Evolutionary conservation across 257 asterid species (phyloP), one percentile per base, ranked within the genome.

Genomic region (Petrea volubilis): DNA sequence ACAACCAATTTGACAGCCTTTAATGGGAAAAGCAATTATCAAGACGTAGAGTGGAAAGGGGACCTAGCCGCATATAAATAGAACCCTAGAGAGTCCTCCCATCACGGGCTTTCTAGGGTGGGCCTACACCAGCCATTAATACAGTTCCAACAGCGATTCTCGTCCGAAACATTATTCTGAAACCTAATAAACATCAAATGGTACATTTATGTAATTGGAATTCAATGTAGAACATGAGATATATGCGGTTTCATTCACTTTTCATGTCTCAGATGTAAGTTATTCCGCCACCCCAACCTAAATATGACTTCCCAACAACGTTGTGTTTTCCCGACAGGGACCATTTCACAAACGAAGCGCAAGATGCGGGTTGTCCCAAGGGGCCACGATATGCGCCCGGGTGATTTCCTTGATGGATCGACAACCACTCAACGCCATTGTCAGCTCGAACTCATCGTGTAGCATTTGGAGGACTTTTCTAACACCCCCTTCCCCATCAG

Each of bases 351-450:
- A 71, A 70, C 90, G 81, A 25, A 86, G 79, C 9, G 82, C 61
- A 50, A 75, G 65, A 57, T 73, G 83, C 20, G 88, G 84, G 13
- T 77, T 18, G 28, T 85, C 96, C 89, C 91, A 85, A 0, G 88
- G 84, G 11, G 90, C 29, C 7, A 18, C 47, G 28, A 91, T 67
- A 47, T 85, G 96, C 52, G 80, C 79, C 7, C 96, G 96, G 0
- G 88, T 87, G 21, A 91, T 91, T 51, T 91, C 97, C 60, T 84
- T 71, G 60, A 88, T 68, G 20, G 90, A 82, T 3, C 91, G 87
- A 70, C 97, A 91, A 3, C 96, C 97, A 76, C 91, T 84, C 82
- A 91, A 67, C 1, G 96, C 97, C 97, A 88, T 91, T 1, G 96
- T 85, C 67, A 91, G 81, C 85, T 91, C 97, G 33, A 91, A 77